Evolutionary conservation across 1,284 basidiomycete genomes (phyloP).

Genomic region (Inonotus obliquus): DNA sequence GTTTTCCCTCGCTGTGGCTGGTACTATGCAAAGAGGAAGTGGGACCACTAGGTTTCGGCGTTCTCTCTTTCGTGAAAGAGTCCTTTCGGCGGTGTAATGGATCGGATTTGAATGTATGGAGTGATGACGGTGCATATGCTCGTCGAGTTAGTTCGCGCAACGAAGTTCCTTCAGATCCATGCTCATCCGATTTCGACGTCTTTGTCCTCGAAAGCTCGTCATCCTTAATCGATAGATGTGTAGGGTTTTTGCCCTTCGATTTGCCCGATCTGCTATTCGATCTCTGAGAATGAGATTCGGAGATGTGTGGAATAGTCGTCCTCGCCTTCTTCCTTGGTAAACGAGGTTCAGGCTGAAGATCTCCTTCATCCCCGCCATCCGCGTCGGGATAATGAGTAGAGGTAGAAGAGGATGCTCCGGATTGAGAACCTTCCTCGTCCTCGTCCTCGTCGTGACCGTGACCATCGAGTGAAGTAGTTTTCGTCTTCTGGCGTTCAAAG

Average conservation of each 20-base stretch:
- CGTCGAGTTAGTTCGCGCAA: conserved; percentile 54
- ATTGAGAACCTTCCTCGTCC: background rate
- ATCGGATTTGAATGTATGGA: conserved; percentile 53
- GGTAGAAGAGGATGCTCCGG: background rate
- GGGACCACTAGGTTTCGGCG: too few species aligned
- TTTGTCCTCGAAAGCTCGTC: background rate
- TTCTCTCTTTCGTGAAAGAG: background rate
- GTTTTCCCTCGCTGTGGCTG: background rate
- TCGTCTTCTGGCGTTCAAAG: background rate
- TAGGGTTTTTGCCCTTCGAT: background rate
- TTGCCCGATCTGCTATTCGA: background rate
- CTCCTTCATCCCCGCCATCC: background rate
- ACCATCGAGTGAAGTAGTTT: background rate
- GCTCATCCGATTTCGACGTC: background rate
- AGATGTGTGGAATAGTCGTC: background rate
- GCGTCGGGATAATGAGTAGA: background rate
- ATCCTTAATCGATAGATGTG: background rate
- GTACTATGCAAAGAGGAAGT: too few species aligned
- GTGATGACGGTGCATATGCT: conserved; percentile 55
- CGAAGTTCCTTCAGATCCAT: conserved; percentile 24
- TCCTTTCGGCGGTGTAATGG: conserved; percentile 31
- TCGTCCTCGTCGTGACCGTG: background rate
- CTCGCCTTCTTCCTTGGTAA: background rate
- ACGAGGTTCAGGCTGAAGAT: background rate
- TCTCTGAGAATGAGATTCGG: background rate